phyloP scores from a whole-genome alignment of 108 stramenopile genomes.

The Nitzschia sp. region DNA sequence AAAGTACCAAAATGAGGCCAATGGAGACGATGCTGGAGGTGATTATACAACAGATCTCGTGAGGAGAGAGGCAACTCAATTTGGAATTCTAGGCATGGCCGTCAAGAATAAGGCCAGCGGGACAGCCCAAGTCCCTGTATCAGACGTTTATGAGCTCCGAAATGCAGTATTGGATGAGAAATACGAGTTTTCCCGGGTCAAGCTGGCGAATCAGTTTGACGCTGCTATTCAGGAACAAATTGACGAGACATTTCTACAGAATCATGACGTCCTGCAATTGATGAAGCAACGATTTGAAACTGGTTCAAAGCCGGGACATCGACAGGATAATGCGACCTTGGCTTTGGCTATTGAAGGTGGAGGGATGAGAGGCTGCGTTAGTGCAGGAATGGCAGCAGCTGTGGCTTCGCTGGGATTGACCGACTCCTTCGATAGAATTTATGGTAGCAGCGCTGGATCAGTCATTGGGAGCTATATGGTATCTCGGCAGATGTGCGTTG shows the following conservation, averaged over 20 bases:
- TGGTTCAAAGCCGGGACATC: constrained; percentile 56
- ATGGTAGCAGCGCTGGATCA: constrained; percentile 77
- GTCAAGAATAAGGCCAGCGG: background rate
- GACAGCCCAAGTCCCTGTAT: background rate
- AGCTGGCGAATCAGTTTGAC: constrained; percentile 5
- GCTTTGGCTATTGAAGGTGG: constrained; percentile 87
- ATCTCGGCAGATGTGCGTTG: constrained; percentile 71
- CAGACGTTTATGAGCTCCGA: constrained; percentile 14
- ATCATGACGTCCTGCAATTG: constrained; percentile 70
- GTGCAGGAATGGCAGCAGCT: constrained; percentile 82
- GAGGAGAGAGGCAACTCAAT: background rate
- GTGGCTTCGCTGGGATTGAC: constrained; percentile 71
- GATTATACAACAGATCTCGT: background rate
- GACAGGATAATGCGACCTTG: constrained; percentile 60
- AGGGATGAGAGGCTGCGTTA: constrained; percentile 77
- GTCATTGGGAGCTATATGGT: constrained; percentile 83
- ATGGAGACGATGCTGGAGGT: background rate
- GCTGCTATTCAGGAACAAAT: constrained; percentile 13
- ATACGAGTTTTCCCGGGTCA: background rate
- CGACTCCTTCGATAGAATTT: constrained; percentile 70
- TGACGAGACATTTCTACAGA: constrained; percentile 7
- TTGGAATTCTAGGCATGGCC: constrained; percentile 1
- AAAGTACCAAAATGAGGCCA: background rate
- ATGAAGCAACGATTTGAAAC: constrained; percentile 49
- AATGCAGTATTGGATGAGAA: constrained; percentile 16